Conservation (phyloP, 2,329 filamentous ascomycete genomes). For the Raffaelea deltoideospora region DNA sequence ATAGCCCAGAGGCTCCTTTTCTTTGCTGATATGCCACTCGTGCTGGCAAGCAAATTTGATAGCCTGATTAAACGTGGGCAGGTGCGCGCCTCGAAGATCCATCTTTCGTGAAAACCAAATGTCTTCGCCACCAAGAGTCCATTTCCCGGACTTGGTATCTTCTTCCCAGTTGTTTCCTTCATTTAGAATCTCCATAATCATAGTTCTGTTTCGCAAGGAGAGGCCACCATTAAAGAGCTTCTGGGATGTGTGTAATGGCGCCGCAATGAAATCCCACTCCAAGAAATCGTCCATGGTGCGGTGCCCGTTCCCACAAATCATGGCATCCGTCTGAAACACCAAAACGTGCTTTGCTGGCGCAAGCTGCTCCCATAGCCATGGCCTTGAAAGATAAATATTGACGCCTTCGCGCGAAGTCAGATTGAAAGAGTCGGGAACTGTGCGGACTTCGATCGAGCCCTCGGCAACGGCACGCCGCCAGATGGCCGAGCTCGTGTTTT, state of each 20-base stretch:
- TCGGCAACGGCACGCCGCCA: conserved; percentile 20
- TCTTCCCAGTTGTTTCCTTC: conserved; percentile 18
- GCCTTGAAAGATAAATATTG: conserved; percentile 18
- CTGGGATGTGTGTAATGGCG: conserved; percentile 13
- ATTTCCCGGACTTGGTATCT: conserved; percentile 17
- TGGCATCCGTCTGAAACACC: conserved; percentile 23
- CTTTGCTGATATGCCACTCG: conserved; percentile 9
- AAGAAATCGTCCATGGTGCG: conserved; percentile 19
- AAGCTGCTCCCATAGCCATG: conserved; percentile 23
- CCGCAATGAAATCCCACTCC: conserved; percentile 21
- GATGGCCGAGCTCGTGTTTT: conserved; percentile 13
- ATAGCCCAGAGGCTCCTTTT: conserved; percentile 11
- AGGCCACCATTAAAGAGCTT: conserved; percentile 21
- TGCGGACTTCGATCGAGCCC: conserved; percentile 20
- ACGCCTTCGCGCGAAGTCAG: conserved; percentile 20
- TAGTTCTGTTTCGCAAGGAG: conserved; percentile 19
- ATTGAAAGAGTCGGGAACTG: conserved; percentile 18
- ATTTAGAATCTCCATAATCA: conserved; percentile 26
- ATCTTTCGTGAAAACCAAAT: conserved; percentile 13
- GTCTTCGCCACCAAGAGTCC: conserved; percentile 12
- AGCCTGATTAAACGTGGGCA: conserved; percentile 8
- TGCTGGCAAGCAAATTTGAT: conserved; percentile 12
- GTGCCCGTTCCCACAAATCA: conserved; percentile 18
- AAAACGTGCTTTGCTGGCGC: conserved; percentile 18
- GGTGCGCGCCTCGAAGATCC: conserved; percentile 6